Percentiles rank a stretch among this genome's conserved stretches.
Evolutionary conservation across 345 rosid genomes (phyloP).

Genomic region (Jatropha curcas): DNA sequence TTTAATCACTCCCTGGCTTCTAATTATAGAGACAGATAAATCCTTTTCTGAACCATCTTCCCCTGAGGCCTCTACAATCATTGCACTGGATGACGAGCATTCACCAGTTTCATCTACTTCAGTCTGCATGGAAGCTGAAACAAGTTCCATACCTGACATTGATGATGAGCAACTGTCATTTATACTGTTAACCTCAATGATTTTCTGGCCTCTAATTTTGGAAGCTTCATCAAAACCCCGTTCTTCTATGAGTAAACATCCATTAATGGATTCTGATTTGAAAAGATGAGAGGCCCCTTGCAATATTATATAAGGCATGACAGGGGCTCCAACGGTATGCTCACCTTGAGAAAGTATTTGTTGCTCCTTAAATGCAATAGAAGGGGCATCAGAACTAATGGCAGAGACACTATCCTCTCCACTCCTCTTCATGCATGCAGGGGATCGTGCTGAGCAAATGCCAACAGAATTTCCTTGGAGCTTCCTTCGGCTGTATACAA

Average conservation of each 20-base stretch:
- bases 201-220: slow-evolving; percentile 34
- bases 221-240: slow-evolving; percentile 37
- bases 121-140: slow-evolving; percentile 45
- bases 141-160: slow-evolving; percentile 53
- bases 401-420: slow-evolving; percentile 42
- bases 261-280: slow-evolving; percentile 25
- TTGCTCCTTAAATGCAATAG: slow-evolving; percentile 36
- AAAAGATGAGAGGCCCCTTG: slow-evolving; percentile 22
- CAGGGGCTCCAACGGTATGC: slow-evolving; percentile 23
- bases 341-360: slow-evolving; percentile 25
- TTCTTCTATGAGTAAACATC: slow-evolving; percentile 27
- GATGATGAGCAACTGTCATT: slow-evolving; percentile 72
- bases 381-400: slow-evolving; percentile 44
- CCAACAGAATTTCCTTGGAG: slow-evolving; percentile 27
- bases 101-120: slow-evolving; percentile 56
- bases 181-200: slow-evolving; percentile 48
- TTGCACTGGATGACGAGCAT: slow-evolving; percentile 63
- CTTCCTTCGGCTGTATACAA: slow-evolving; percentile 60
- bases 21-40: slow-evolving; percentile 39
- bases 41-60: slow-evolving; percentile 46
- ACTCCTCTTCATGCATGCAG: slow-evolving; percentile 36
- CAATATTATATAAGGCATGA: slow-evolving; percentile 19
- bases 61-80: slow-evolving; percentile 31
- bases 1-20: slow-evolving; percentile 36
- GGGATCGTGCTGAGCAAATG: slow-evolving; percentile 32